A percentile compares a stretch with the other conserved stretches of the same genome.
Evolutionary conservation across 2,329 filamentous ascomycete genomes (phyloP).

Genomic region (Lasiodiplodia gonubiensis): DNA sequence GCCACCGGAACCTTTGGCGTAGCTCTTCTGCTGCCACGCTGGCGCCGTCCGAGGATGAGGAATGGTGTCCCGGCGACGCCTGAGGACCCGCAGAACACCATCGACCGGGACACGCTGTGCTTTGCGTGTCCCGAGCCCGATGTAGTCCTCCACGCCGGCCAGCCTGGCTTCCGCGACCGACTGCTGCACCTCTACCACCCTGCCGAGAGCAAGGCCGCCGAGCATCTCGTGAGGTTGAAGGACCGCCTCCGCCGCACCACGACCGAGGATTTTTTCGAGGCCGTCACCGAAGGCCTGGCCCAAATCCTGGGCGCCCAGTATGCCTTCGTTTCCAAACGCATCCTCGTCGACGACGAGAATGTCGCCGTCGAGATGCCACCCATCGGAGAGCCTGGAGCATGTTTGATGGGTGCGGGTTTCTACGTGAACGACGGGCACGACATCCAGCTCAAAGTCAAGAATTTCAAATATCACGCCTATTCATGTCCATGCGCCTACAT

Average conservation of each 20-base stretch:
- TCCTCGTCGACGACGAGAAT: constrained; percentile 64
- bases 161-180: constrained; percentile 50
- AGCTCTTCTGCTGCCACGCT: neutral
- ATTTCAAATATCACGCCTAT: constrained; percentile 69
- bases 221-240: constrained; percentile 66
- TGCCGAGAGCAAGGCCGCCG: constrained; percentile 65
- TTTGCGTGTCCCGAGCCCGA: constrained; percentile 49
- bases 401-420: constrained; percentile 68
- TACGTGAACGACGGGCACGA: constrained; percentile 68
- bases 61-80: constrained; percentile 36
- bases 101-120: constrained; percentile 52
- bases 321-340: constrained; percentile 70
- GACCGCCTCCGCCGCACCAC: constrained; percentile 57
- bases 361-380: constrained; percentile 65
- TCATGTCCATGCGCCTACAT: constrained; percentile 71
- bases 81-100: constrained; percentile 45
- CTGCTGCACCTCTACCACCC: constrained; percentile 43
- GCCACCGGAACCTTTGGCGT: neutral
- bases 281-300: constrained; percentile 68
- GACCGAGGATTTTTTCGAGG: constrained; percentile 67
- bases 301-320: constrained; percentile 69
- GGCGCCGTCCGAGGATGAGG: constrained; percentile 35
- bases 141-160: constrained; percentile 51
- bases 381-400: constrained; percentile 65
- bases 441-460: constrained; percentile 59